Conservation (phyloP, 495 filamentous ascomycete species). For the Hypoxylon lienhwacheense region DNA sequence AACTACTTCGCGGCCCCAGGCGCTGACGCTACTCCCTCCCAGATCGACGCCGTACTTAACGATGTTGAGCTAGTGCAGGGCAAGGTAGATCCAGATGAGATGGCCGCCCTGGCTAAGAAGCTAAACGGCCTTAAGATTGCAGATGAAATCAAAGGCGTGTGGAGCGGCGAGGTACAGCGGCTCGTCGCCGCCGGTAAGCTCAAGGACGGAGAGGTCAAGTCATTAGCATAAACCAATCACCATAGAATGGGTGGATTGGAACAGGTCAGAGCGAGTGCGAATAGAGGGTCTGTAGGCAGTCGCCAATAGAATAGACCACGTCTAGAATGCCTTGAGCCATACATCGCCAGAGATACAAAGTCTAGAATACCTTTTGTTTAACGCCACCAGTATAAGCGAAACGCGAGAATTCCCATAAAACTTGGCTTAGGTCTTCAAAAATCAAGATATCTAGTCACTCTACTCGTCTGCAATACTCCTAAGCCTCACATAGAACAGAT, state of each 20-base stretch:
- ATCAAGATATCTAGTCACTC: too few relatives aligned
- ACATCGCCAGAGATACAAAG: too few relatives aligned
- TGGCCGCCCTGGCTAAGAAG: slow-evolving; percentile 75
- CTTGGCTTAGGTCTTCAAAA: too few relatives aligned
- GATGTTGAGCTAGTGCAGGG: slow-evolving; percentile 87
- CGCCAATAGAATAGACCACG: too few relatives aligned
- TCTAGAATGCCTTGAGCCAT: too few relatives aligned
- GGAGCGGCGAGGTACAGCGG: slow-evolving; percentile 68
- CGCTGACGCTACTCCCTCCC: slow-evolving; percentile 66
- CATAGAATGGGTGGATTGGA: neutral
- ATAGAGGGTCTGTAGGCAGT: too few relatives aligned
- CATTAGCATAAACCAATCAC: slow-evolving; percentile 34
- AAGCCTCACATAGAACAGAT: too few relatives aligned
- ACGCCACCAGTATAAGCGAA: too few relatives aligned
- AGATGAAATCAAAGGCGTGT: slow-evolving; percentile 68
- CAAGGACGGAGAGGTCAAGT: slow-evolving; percentile 71
- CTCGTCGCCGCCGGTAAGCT: slow-evolving; percentile 78
- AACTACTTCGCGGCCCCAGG: slow-evolving; percentile 81
- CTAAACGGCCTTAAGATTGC: slow-evolving; percentile 72
- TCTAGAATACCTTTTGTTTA: too few relatives aligned
- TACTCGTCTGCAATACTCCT: too few relatives aligned
- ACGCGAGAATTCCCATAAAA: too few relatives aligned
- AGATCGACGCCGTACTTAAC: slow-evolving; percentile 78
- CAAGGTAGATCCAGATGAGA: slow-evolving; percentile 87
- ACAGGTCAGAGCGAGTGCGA: too few relatives aligned